Evolutionary conservation across 106 monocot genomes (phyloP).

Genomic region (Acanthochlamys bracteata): DNA sequence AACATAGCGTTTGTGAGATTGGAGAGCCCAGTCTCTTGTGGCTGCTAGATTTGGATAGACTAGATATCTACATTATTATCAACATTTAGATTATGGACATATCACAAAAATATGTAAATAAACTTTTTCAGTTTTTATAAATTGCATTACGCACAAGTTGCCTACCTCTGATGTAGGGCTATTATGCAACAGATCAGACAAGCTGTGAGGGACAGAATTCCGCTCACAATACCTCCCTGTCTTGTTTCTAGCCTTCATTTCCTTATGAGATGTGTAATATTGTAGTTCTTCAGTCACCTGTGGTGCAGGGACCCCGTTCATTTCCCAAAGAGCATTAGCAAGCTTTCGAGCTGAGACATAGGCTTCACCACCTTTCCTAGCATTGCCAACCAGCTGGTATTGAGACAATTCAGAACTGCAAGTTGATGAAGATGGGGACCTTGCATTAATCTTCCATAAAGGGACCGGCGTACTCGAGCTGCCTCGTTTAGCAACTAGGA

Average conservation of each 20-base stretch:
- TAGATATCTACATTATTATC: slow-evolving; percentile 8
- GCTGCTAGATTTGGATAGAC: slow-evolving; percentile 18
- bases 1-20: slow-evolving; percentile 13
- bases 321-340: slow-evolving; percentile 47
- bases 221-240: neutral
- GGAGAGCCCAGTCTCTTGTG: slow-evolving; percentile 13
- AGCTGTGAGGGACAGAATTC: slow-evolving; percentile 9
- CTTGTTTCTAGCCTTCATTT: neutral
- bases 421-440: slow-evolving; percentile 19
- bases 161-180: slow-evolving; percentile 40
- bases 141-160: too few relatives aligned
- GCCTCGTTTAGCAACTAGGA: slow-evolving; percentile 20
- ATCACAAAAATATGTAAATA: neutral
- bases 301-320: slow-evolving; percentile 21
- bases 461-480: slow-evolving; percentile 22
- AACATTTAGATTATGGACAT: neutral
- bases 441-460: slow-evolving; percentile 27
- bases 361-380: slow-evolving; percentile 6
- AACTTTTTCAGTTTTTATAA: neutral
- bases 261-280: slow-evolving; percentile 5
- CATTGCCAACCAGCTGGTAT: neutral
- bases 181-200: slow-evolving; percentile 41
- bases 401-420: slow-evolving; percentile 17
- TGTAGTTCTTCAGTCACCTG: slow-evolving; percentile 3
- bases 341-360: slow-evolving; percentile 56